Conservation (phyloP, 208 protist genomes). For the Wallacemonas rigidus region DNA sequence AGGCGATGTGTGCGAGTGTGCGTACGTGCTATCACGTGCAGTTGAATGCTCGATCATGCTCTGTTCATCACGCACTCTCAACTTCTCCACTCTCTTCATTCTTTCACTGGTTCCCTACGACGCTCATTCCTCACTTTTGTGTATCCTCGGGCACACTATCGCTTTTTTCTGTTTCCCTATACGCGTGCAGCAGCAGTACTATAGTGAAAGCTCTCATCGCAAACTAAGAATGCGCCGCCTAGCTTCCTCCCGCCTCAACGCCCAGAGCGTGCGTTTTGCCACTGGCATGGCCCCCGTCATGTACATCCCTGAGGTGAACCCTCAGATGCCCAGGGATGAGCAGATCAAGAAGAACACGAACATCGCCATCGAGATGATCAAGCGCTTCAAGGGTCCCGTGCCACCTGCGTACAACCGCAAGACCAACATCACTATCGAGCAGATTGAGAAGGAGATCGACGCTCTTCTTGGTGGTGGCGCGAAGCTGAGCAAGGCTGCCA, state of each 20-base stretch:
- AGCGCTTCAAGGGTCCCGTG: slow-evolving; percentile 76
- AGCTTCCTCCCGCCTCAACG: slow-evolving; percentile 36
- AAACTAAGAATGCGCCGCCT: slow-evolving; percentile 63
- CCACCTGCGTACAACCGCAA: slow-evolving; percentile 85
- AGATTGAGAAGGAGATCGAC: slow-evolving; percentile 91
- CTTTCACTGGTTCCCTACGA: too few relatives aligned
- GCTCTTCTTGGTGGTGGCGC: slow-evolving; percentile 78
- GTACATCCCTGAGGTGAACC: slow-evolving; percentile 68
- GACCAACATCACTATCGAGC: slow-evolving; percentile 76
- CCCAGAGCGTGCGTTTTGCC: slow-evolving; percentile 60
- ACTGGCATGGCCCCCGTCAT: slow-evolving; percentile 85
- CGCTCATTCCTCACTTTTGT: too few relatives aligned
- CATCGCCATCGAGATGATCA: slow-evolving; percentile 90
- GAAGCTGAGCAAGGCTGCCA: slow-evolving; percentile 69
- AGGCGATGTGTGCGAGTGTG: too few relatives aligned
- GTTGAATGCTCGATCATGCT: too few relatives aligned
- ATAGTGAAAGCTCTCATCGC: slow-evolving; percentile 8
- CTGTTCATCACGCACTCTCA: too few relatives aligned
- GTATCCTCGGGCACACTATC: not conserved
- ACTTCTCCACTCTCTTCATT: too few relatives aligned
- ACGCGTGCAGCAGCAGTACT: not conserved
- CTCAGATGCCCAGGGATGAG: slow-evolving; percentile 66
- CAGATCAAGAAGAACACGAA: slow-evolving; percentile 89
- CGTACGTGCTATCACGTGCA: too few relatives aligned
- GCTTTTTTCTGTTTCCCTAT: not conserved